phyloP scores from a whole-genome alignment of 306 rosid species.

The Glycine soja region DNA sequence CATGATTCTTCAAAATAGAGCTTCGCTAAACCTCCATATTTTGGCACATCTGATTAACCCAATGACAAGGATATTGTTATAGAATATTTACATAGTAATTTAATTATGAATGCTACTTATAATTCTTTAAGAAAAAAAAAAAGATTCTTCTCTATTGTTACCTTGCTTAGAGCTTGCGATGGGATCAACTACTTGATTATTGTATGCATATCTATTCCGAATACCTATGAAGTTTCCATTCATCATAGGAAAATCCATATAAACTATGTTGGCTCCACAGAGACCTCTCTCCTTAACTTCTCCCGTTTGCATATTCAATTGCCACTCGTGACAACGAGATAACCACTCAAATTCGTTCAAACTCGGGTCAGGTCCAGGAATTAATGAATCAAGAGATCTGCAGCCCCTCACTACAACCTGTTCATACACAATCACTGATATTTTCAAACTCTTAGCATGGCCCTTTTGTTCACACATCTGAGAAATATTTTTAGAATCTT shows the following conservation, averaged over 20 bases:
- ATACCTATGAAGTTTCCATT: conserved; percentile 59
- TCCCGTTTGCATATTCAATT: conserved; percentile 66
- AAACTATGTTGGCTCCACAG: conserved; percentile 29
- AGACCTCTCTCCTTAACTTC: conserved; percentile 62
- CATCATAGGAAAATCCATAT: conserved; percentile 77
- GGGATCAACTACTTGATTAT: conserved; percentile 64
- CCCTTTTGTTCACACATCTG: not conserved
- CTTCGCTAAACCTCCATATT: conserved; percentile 72
- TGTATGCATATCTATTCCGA: conserved; percentile 61
- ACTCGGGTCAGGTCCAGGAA: conserved; percentile 62
- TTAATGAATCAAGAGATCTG: conserved; percentile 67
- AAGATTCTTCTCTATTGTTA: not conserved
- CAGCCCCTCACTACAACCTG: conserved; percentile 85
- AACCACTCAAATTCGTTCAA: conserved; percentile 46
- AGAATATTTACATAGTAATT: conserved; percentile 12
- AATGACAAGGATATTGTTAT: conserved; percentile 1
- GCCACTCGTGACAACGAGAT: conserved; percentile 66
- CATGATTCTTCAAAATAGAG: conserved; percentile 61
- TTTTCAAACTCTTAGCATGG: not conserved
- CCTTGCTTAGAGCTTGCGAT: conserved; percentile 55
- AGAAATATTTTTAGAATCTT: too few species aligned
- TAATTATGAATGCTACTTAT: not conserved
- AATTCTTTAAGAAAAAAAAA: not conserved
- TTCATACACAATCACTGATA: conserved; percentile 7
- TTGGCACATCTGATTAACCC: conserved; percentile 46